Base-by-base conservation (phyloP, 176 grass and related monocot genomes). In the Thinopyrum elongatum region DNA sequence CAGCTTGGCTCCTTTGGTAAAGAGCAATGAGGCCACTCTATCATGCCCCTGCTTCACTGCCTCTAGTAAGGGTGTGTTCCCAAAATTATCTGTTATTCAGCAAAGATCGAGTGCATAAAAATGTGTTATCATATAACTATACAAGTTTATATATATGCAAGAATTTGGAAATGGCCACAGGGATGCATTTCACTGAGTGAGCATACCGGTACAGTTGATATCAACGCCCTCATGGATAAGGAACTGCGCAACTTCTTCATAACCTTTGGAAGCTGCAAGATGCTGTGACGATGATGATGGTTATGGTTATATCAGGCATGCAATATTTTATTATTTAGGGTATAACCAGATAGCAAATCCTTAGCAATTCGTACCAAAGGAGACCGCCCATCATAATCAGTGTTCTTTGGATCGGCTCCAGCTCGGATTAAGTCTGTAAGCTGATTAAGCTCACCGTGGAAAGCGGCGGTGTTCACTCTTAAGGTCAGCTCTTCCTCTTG, bases 401-500 rank as follows among this genome's bases (percentile, higher is more conserved):
- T 91, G 84, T 88, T 99, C 66, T 88, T 95, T 26, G 97, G 97
- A 67, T 99, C 88, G 28, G 87, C 97, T 64, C 97, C 94, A 26
- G 97, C 94, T 25, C 84, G 82, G 75, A 99, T 97, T 19, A 99
- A 82, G 75, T 89, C 21, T 82, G 92, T 93, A 29, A 99, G 71
- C 70, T 94, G 92, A 77, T 87, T 60, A 16, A 99, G 59, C 9
- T 99, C 97, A 2, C 94, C 97, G 22, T 97, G 88, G 60, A 90
- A 99, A 57, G 97, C 84, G 21, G 94, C 88, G 53, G 62, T 92
- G 55, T 99, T 99, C 78, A 99, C 90, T 38, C 90, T 90, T 73
- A 97, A 86, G 68, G 73, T 92, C 63, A 99, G 97, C 87, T 92
- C 97, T 10, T 92, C 94, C 88, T 99, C 94, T 92, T 94, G 94